Base-by-base conservation (phyloP, 805 yeast species). In the Hemisphaericaspora nanyangensis region DNA sequence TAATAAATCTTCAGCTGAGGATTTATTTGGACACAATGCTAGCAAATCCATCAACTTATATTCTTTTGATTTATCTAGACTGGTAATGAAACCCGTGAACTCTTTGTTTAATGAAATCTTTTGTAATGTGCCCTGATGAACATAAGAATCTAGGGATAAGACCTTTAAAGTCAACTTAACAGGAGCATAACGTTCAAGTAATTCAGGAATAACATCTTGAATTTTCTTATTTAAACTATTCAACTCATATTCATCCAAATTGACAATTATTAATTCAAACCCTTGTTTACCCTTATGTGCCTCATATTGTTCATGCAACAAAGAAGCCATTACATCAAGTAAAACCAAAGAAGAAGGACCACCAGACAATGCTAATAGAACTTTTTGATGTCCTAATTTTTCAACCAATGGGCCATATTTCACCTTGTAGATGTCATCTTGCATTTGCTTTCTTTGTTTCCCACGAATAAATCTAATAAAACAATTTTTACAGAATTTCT, bases 361-460 rank as follows among this genome's bases (percentile, higher is more conserved):
- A n/a, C 80, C 73, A 0, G 90, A 82, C 3, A 84, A 52, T 2
- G 90, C 77, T 4, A 87, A 54, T 19, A 85, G 51, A 0, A 82
- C 72, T 24, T 61, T 72, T 13, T 74, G 78, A 2, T 55, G 40
- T 11, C 55, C 64, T 31, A 54, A 43, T 4, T 48, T 37, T 25
- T 54, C 60, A 11, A 61, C 65, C 13, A 64, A 63, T 1, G 61
- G 60, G 11, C 77, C 78, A 50, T 66, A 88, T 50, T 80, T 75
- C 17, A 85, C 90, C 53, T 86, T 85, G 62, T 75, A 89, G 39
- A 71, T 76, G 11, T 85, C 89, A 46, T 73, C 76, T 55, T 65
- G 70, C 88, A 91, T 79, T 52, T 74, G 84, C 52, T 83, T 85
- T 45, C 95, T 70, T 59, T 86, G 89, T 57, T 90, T 90, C 17